These are phyloP conservation scores for Gossypium mustelinum DNA, from an alignment of 345 rosid species.

Conservation along the genomic window DNA sequence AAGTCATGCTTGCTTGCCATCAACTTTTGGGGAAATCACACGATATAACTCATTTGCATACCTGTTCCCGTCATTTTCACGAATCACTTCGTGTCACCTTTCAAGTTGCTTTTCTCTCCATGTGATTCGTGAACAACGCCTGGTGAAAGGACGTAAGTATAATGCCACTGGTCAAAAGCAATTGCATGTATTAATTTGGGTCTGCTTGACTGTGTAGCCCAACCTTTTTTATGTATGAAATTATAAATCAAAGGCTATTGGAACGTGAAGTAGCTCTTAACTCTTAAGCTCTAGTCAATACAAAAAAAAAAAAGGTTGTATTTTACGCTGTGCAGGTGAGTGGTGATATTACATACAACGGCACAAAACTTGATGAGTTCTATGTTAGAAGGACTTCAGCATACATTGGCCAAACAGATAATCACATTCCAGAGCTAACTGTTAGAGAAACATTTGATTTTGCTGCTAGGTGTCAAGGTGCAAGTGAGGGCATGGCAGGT, in stretches of 20 bases:
- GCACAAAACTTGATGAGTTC: constrained; percentile 57
- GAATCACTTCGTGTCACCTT: background rate
- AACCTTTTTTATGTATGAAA: background rate
- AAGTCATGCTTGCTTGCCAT: constrained; percentile 12
- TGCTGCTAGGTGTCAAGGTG: constrained; percentile 91
- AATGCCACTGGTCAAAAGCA: background rate
- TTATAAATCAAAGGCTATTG: background rate
- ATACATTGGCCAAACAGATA: constrained; percentile 86
- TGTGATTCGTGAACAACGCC: background rate
- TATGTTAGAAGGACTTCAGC: constrained; percentile 81
- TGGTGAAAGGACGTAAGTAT: background rate
- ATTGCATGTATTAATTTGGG: background rate
- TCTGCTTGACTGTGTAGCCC: background rate
- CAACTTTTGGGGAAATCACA: constrained; percentile 21
- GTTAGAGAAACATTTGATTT: constrained; percentile 96
- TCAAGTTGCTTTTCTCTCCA: background rate
- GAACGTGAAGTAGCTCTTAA: background rate
- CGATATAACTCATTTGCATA: constrained; percentile 19
- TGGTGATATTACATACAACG: constrained; percentile 80
- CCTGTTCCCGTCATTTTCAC: background rate
- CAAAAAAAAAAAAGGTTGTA: background rate
- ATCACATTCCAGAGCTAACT: constrained; percentile 81
- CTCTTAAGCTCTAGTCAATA: background rate
- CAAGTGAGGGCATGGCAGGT: constrained; percentile 83
- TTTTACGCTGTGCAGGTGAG: constrained; percentile 36